These are phyloP conservation scores for Purshia tridentata DNA, from an alignment of 306 rosid species.

Conservation along the genomic window DNA sequence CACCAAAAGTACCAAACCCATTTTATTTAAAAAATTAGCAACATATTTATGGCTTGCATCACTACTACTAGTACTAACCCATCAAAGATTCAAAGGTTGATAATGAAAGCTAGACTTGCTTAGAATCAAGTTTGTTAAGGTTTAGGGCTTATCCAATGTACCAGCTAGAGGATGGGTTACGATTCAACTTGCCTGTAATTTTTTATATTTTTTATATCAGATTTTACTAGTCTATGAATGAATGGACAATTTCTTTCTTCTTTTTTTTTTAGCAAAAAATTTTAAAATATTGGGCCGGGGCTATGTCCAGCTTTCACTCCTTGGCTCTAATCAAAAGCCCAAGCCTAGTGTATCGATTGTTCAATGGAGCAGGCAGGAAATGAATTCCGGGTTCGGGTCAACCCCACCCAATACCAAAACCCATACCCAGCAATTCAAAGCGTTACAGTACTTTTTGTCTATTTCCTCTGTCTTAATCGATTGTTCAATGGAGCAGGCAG, in stretches of 20 bases:
- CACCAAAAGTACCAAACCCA: background rate
- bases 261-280: no score
- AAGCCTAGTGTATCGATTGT: background rate
- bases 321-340: background rate
- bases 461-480: no score
- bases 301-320: background rate
- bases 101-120: no score
- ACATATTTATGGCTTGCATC: background rate
- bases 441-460: slow-evolving; percentile 20
- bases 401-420: background rate
- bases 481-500: no score
- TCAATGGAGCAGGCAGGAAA: no score
- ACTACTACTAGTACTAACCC: background rate
- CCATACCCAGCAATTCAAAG: slow-evolving; percentile 7
- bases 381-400: slow-evolving; percentile 7
- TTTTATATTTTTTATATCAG: no score
- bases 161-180: no score
- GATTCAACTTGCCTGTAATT: no score
- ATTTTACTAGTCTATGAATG: no score
- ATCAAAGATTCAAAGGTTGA: background rate
- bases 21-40: background rate
- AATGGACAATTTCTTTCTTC: no score
- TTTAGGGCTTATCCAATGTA: no score
- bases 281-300: background rate
- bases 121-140: no score